A percentile compares a stretch with the other conserved stretches of the same genome.
phyloP scores from a whole-genome alignment of 176 grass and related monocot species.

The Tuctoria greenei region DNA sequence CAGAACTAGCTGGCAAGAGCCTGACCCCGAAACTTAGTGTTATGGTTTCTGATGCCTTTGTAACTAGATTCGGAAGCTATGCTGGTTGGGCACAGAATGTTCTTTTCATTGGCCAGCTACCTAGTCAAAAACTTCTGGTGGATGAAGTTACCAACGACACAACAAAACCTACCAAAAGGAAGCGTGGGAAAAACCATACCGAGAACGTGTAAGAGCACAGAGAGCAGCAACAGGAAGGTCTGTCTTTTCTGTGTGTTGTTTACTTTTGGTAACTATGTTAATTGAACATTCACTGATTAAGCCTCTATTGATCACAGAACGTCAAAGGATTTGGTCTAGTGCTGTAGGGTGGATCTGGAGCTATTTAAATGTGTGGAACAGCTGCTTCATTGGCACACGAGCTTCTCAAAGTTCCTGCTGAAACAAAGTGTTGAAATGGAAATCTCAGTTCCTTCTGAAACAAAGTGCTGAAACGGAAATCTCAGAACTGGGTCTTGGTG shows the following conservation, averaged over 20 bases:
- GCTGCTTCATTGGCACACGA: not conserved
- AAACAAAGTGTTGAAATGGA: not conserved
- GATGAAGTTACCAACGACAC: not conserved
- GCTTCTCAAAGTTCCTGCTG: not conserved
- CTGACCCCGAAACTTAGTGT: conserved; percentile 68
- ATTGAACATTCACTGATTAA: not conserved
- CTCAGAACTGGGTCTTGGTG: conserved; percentile 11
- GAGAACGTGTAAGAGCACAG: not conserved
- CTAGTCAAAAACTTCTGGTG: conserved; percentile 50
- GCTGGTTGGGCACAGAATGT: conserved; percentile 98
- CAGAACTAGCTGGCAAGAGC: conserved; percentile 67
- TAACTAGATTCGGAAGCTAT: conserved; percentile 75
- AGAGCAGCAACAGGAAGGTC: conserved; percentile 3
- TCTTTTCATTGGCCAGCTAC: conserved; percentile 81
- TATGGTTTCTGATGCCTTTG: conserved; percentile 73
- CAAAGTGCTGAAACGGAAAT: not conserved
- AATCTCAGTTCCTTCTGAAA: conserved; percentile 13
- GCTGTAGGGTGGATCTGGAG: not conserved
- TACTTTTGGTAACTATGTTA: not conserved
- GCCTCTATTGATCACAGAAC: not conserved
- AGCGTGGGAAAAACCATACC: conserved; percentile 5
- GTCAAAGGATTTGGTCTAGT: conserved; percentile 3
- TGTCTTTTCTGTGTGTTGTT: not conserved
- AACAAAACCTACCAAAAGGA: conserved; percentile 56
- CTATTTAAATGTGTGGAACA: not conserved